Evolutionary conservation across 1,284 basidiomycete genomes (phyloP).

Genomic region (Boletus smithii): DNA sequence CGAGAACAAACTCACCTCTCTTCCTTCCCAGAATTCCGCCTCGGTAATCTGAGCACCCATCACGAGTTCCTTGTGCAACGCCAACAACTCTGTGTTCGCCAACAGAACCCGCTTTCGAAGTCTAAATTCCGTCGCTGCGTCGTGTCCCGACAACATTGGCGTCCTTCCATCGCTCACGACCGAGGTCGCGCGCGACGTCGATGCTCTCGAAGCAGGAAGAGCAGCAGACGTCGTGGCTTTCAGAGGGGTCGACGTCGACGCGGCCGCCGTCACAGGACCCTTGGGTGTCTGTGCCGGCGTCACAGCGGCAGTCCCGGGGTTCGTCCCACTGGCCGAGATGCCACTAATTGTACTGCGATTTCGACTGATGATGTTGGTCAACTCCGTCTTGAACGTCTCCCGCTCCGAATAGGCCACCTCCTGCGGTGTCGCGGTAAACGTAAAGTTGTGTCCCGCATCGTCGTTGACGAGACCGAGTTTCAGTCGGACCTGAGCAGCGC

Average conservation of each 20-base stretch:
- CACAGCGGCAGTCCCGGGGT: slow-evolving; percentile 15
- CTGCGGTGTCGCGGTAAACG: slow-evolving; percentile 61
- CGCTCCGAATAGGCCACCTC: slow-evolving; percentile 61
- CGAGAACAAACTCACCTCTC: slow-evolving; percentile 57
- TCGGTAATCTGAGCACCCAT: slow-evolving; percentile 83
- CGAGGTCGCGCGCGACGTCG: slow-evolving; percentile 58
- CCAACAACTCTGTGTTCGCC: slow-evolving; percentile 70
- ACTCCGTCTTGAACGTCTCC: slow-evolving; percentile 74
- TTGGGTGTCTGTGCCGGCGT: slow-evolving; percentile 31
- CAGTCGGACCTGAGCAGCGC: slow-evolving; percentile 68
- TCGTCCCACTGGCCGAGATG: no score
- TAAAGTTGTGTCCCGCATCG: slow-evolving; percentile 74
- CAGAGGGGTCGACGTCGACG: slow-evolving; percentile 25
- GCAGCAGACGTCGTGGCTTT: slow-evolving; percentile 30
- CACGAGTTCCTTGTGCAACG: slow-evolving; percentile 83
- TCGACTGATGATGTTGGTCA: slow-evolving; percentile 68
- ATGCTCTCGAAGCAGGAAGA: slow-evolving; percentile 35
- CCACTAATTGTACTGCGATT: no score
- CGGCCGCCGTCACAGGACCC: slow-evolving; percentile 23
- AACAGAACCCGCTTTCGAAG: slow-evolving; percentile 79
- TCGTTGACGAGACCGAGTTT: slow-evolving; percentile 66
- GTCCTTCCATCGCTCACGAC: slow-evolving; percentile 55
- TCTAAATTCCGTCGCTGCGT: slow-evolving; percentile 62
- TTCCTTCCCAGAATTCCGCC: slow-evolving; percentile 92
- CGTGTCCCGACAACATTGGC: slow-evolving; percentile 54